A percentile compares a stretch with the other conserved stretches of the same genome.
These are phyloP conservation scores for Phaffia tasmanica DNA, from an alignment of 768 basidiomycete species.

Conservation along the genomic window DNA sequence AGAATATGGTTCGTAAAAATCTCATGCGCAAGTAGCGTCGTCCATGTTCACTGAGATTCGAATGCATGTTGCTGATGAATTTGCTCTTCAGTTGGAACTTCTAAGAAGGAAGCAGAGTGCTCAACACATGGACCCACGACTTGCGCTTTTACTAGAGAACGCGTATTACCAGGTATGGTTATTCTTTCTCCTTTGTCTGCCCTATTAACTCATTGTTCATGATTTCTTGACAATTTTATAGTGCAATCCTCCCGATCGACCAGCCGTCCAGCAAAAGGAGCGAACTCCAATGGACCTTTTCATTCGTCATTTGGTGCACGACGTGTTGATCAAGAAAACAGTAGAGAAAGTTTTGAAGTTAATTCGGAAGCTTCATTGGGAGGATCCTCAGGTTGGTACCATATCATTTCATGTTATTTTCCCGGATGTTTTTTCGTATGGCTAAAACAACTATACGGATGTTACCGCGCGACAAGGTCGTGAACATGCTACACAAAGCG, in stretches of 20 bases:
- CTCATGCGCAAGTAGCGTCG: not conserved
- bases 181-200: not conserved
- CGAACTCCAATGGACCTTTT: constrained; percentile 81
- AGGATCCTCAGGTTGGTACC: constrained; percentile 46
- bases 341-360: constrained; percentile 93
- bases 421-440: not conserved
- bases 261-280: constrained; percentile 72
- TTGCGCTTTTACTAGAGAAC: constrained; percentile 82
- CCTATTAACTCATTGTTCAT: not conserved
- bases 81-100: constrained; percentile 58
- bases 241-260: constrained; percentile 95
- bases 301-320: constrained; percentile 86
- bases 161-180: constrained; percentile 81
- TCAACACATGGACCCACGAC: constrained; percentile 84
- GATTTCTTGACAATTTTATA: constrained; percentile 34
- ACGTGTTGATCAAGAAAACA: constrained; percentile 82
- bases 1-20: constrained; percentile 57
- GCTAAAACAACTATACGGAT: not conserved
- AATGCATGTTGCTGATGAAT: not conserved
- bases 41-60: not conserved
- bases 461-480: constrained; percentile 38
- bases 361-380: constrained; percentile 90
- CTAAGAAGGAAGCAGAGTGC: constrained; percentile 90
- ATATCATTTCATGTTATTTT: not conserved
- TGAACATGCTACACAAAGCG: constrained; percentile 62